phyloP scores from a whole-genome alignment of 1,139 yeast genomes.

The Kurtzmaniella quercitrusa region DNA sequence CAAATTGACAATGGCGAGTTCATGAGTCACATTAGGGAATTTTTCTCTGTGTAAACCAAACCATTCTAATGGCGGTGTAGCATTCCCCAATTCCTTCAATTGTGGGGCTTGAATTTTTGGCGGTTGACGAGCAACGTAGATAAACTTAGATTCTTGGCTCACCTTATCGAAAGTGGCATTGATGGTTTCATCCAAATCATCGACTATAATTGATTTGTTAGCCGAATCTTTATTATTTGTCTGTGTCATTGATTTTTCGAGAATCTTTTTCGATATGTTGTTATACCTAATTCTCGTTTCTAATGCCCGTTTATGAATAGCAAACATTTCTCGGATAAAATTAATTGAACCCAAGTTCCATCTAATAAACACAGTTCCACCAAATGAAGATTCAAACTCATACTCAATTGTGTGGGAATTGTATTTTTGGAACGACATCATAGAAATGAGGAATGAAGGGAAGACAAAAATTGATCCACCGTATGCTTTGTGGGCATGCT shows the following conservation, averaged over 20 bases:
- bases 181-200: slow-evolving; percentile 42
- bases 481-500: slow-evolving; percentile 52
- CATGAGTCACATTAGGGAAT: slow-evolving; percentile 85
- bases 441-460: slow-evolving; percentile 70
- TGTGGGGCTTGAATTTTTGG: slow-evolving; percentile 89
- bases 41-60: slow-evolving; percentile 85
- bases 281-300: slow-evolving; percentile 33
- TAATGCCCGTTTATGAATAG: slow-evolving; percentile 55
- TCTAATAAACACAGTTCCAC: slow-evolving; percentile 83
- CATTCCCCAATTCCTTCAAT: slow-evolving; percentile 86
- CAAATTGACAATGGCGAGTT: slow-evolving; percentile 65
- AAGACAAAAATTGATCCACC: slow-evolving; percentile 82
- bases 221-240: slow-evolving; percentile 15
- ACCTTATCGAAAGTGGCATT: slow-evolving; percentile 62
- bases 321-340: slow-evolving; percentile 81
- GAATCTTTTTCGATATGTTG: slow-evolving; percentile 11
- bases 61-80: slow-evolving; percentile 98
- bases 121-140: slow-evolving; percentile 63
- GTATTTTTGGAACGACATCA: slow-evolving; percentile 67
- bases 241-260: not conserved
- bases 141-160: slow-evolving; percentile 54
- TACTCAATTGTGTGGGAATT: slow-evolving; percentile 56
- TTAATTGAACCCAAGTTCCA: slow-evolving; percentile 96
- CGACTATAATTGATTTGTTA: slow-evolving; percentile 24
- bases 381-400: slow-evolving; percentile 67